Evolutionary conservation across 2,329 filamentous ascomycete genomes (phyloP), one percentile per base, ranked within the genome.

Genomic region (Rutstroemia sp.): DNA sequence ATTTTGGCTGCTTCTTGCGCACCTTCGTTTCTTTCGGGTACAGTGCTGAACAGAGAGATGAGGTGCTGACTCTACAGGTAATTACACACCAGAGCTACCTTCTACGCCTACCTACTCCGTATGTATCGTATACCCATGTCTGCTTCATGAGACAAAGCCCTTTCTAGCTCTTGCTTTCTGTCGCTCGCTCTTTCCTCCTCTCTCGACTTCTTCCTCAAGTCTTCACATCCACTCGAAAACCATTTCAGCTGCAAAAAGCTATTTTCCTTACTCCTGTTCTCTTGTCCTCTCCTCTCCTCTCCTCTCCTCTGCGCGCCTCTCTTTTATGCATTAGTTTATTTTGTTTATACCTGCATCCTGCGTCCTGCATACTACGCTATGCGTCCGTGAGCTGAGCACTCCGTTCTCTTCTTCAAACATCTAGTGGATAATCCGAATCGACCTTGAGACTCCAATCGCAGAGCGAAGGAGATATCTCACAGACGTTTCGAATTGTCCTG

Each of bases 401-500:
- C 45, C 45, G 51, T 54, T 12, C 21, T 23, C 48, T 30, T 48
- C 44, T 42, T 42, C 39, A 42, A 39, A 51, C 34, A 12, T 56
- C 51, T 57, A 45, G 25, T 50, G 38, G 25, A 30, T 48, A 56
- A 51, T 45, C 51, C 38, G 27, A 51, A 51, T 48, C 47, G 38
- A 27, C 39, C 47, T 54, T 27, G 51, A 54, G 51, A 54, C 51
- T 49, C 51, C 16, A 37, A 39, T 54, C 51, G 44, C 39, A 25
- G 51, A 49, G 51, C 51, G 34, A 54, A 25, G 23, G 44, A 38
- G 51, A 55, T 55, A 25, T 57, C 51, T 50, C 52, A 59, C 39
- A 46, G 54, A 44, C 57, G 63, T 65, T 68, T 67, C 66, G 61
- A 54, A 45, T 59, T 56, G 48, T 57, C 60, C 52, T 47, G 39